A percentile compares a stretch with the other conserved stretches of the same genome.
These are phyloP conservation scores for Crithidia expoeki DNA, from an alignment of 208 protist species.

Conservation along the genomic window DNA sequence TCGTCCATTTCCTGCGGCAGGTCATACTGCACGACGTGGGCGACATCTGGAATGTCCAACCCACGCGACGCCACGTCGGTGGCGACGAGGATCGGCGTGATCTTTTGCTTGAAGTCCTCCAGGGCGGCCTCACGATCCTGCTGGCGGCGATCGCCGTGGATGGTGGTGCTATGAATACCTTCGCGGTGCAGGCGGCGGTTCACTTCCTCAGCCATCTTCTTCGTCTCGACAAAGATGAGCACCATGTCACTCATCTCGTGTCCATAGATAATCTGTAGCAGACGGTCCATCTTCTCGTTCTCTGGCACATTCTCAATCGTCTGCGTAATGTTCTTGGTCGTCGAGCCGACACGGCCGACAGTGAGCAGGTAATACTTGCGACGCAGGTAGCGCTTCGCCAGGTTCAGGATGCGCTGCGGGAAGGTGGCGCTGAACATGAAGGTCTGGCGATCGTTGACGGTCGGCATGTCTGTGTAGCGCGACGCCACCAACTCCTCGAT, in stretches of 20 bases:
- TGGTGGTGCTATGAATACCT: constrained; percentile 90
- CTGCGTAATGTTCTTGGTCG: constrained; percentile 97
- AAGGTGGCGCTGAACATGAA: constrained; percentile 99
- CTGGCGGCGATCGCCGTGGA: constrained; percentile 95
- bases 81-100: constrained; percentile 94
- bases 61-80: constrained; percentile 98
- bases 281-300: constrained; percentile 73
- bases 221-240: constrained; percentile 99
- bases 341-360: constrained; percentile 98
- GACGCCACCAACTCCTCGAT: constrained; percentile 97
- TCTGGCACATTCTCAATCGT: constrained; percentile 77
- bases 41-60: constrained; percentile 97
- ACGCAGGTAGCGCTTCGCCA: constrained; percentile 96
- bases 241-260: constrained; percentile 84
- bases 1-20: constrained; percentile 97
- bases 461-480: constrained; percentile 92
- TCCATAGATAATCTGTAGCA: constrained; percentile 78
- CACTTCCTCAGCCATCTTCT: constrained; percentile 94
- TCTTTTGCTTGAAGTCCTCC: constrained; percentile 85
- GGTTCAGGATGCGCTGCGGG: constrained; percentile 96
- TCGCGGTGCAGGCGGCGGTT: constrained; percentile 75
- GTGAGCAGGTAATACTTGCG: constrained; percentile 97
- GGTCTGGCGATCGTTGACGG: constrained; percentile 95
- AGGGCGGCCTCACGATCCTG: constrained; percentile 88
- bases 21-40: constrained; percentile 98